These are phyloP conservation scores for Xylaria palmicola DNA, from an alignment of 495 filamentous ascomycete species.

Conservation along the genomic window DNA sequence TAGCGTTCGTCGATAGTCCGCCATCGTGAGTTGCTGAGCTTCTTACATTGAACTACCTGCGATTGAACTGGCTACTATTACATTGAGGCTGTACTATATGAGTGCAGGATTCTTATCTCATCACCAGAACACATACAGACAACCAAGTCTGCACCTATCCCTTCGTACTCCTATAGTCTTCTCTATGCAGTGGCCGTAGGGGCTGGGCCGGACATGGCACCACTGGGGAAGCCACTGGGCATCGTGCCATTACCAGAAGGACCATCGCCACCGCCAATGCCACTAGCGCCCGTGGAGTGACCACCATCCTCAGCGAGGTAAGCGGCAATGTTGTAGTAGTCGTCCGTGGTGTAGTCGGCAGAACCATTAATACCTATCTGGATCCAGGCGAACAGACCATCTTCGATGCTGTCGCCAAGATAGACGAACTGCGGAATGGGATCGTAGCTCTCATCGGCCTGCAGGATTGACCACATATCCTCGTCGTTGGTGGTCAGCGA, in stretches of 20 bases:
- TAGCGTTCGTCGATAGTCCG: too few species aligned
- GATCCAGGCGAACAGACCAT: constrained; percentile 55
- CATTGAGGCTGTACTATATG: too few species aligned
- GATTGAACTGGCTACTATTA: too few species aligned
- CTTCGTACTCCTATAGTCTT: background rate
- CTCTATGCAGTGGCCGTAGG: background rate
- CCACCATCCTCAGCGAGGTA: constrained; percentile 14
- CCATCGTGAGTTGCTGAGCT: too few species aligned
- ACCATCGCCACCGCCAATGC: constrained; percentile 28
- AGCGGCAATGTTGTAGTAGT: constrained; percentile 19
- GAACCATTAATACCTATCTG: constrained; percentile 46
- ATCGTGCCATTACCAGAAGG: background rate
- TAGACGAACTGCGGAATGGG: constrained; percentile 58
- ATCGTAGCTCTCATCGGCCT: constrained; percentile 50
- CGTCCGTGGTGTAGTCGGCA: constrained; percentile 28
- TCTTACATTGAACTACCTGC: too few species aligned
- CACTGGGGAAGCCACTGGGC: background rate
- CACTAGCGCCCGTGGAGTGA: background rate
- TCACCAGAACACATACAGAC: too few species aligned
- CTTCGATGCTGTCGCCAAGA: constrained; percentile 47
- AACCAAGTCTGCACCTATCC: background rate
- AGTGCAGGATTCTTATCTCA: too few species aligned
- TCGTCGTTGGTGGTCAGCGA: constrained; percentile 48
- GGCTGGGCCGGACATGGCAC: background rate
- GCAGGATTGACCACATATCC: constrained; percentile 43